Conservation (phyloP, 352 stramenopile species). For the Phytopythium delawarense region DNA sequence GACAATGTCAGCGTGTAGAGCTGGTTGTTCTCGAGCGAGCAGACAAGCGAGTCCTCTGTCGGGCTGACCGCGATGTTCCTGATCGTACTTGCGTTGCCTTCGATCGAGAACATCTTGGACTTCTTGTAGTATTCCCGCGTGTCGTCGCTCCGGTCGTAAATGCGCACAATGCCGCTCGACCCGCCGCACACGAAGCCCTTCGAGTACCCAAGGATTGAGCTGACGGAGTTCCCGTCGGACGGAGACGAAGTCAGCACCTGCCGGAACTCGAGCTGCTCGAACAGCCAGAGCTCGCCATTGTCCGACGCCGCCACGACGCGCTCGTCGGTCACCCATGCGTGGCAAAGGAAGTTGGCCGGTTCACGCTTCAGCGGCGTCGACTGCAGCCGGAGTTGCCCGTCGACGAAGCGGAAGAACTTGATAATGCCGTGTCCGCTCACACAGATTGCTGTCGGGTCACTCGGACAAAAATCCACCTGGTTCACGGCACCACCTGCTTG, state of each 20-base stretch:
- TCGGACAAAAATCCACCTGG: constrained; percentile 88
- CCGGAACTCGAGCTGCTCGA: constrained; percentile 92
- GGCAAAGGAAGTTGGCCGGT: constrained; percentile 84
- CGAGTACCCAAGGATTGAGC: constrained; percentile 82
- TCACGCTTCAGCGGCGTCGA: constrained; percentile 69
- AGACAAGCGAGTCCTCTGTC: constrained; percentile 88
- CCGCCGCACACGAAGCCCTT: constrained; percentile 88
- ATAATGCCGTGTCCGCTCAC: constrained; percentile 87
- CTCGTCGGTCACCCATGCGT: constrained; percentile 92
- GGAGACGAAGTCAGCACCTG: constrained; percentile 68
- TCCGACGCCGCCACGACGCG: constrained; percentile 87
- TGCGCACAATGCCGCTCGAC: constrained; percentile 64
- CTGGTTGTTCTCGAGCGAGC: constrained; percentile 86
- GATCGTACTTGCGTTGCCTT: constrained; percentile 77
- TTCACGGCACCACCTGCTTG: constrained; percentile 67
- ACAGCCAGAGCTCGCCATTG: constrained; percentile 88
- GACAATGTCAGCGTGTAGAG: constrained; percentile 89
- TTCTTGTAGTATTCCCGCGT: constrained; percentile 88
- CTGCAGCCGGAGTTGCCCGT: constrained; percentile 78
- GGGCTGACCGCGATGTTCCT: constrained; percentile 84
- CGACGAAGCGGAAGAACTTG: constrained; percentile 87
- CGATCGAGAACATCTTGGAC: constrained; percentile 85
- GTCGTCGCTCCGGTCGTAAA: constrained; percentile 87
- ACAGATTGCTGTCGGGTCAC: constrained; percentile 79
- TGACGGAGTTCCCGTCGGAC: constrained; percentile 78